Evolutionary conservation across 1,284 basidiomycete genomes (phyloP).

Genomic region (Coniferiporia weirii): DNA sequence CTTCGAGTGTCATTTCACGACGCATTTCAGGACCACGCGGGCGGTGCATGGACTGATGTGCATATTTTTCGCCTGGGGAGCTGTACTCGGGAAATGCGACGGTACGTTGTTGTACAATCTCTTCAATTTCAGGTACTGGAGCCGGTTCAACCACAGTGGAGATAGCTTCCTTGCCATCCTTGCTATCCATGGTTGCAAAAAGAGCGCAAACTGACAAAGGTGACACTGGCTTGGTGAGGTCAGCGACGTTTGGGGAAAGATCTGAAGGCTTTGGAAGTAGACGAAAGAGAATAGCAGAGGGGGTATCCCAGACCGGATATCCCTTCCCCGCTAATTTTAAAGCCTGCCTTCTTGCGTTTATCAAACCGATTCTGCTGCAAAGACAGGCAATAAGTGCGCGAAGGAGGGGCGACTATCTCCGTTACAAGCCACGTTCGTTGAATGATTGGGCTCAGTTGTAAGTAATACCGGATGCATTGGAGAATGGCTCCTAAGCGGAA

Average conservation of each 20-base stretch:
- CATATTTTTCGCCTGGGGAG: conserved; percentile 1
- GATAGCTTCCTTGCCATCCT: background rate
- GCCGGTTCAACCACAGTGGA: no score
- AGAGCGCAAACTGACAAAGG: background rate
- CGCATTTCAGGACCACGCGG: conserved; percentile 54
- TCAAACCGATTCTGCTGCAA: background rate
- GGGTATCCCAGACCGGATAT: no score
- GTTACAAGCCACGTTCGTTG: background rate
- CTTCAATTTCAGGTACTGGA: background rate
- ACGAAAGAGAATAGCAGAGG: no score
- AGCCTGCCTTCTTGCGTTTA: no score
- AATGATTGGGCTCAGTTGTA: background rate
- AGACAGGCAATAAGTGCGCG: background rate
- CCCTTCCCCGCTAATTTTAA: no score
- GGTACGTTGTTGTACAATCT: background rate
- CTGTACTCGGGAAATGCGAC: background rate
- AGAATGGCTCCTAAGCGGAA: background rate
- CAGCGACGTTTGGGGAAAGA: background rate
- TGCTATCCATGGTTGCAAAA: background rate
- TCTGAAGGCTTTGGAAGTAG: background rate
- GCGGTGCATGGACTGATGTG: conserved; percentile 25
- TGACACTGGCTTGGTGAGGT: background rate
- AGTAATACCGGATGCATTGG: background rate
- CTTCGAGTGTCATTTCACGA: conserved; percentile 59
- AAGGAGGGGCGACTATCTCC: background rate